A percentile compares a stretch with the other conserved stretches of the same genome.
Conservation (phyloP, 1,139 yeast species). For the Geotrichum siamense region DNA sequence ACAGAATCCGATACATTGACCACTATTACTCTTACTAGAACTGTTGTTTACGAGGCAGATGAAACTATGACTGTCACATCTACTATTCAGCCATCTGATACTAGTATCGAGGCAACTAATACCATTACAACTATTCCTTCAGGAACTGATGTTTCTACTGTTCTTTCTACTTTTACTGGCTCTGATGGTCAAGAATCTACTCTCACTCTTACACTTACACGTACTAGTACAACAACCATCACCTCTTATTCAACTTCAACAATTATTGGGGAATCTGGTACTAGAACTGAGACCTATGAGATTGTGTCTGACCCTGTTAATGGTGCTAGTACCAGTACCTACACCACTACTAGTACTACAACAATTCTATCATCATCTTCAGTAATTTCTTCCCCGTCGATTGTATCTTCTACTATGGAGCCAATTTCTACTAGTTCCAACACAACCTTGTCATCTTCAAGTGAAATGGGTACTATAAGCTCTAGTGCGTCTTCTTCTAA, state of each 20-base stretch:
- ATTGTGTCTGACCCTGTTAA: not conserved
- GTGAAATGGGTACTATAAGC: too few relatives aligned
- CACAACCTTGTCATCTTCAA: too few relatives aligned
- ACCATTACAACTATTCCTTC: constrained; percentile 1
- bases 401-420: too few relatives aligned
- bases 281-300: not conserved
- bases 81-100: constrained; percentile 3
- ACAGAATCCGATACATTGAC: not conserved
- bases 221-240: constrained; percentile 1
- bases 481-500: too few relatives aligned
- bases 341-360: constrained; percentile 3
- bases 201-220: constrained; percentile 2
- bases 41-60: not conserved
- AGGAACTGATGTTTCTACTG: too few relatives aligned
- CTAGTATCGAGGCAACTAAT: constrained; percentile 7
- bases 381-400: too few relatives aligned
- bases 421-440: too few relatives aligned
- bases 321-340: not conserved
- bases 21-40: constrained; percentile 6
- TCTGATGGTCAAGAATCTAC: constrained; percentile 2
- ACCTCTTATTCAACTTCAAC: not conserved
- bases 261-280: not conserved
- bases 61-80: not conserved
- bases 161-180: constrained; percentile 2
- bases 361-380: not conserved